Evolutionary conservation across 164 flowering plant genomes (phyloP), one percentile per base, ranked within the genome.

Genomic region (Vitis labrusca): DNA sequence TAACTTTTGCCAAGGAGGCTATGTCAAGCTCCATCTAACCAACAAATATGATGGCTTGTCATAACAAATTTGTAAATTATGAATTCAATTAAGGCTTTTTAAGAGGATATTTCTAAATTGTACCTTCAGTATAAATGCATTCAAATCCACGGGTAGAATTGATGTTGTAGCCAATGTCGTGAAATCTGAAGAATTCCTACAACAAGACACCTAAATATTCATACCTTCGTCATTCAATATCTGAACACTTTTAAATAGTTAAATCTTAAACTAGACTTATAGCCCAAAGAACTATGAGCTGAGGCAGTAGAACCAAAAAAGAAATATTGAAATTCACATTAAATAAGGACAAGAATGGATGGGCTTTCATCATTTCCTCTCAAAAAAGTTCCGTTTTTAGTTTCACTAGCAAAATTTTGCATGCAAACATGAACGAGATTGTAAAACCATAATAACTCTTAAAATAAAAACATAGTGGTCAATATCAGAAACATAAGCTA

Each of bases 1-100:
- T 63, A 66, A 69, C 77, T 80, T 80, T 76, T 52, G 97, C 94
- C 67, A 96, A 72, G 77, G 63, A 82, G 50, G 91, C 82, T 74
- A 96, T 86, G 80, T 93, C 91, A 55, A 84, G 89, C 74, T 96
- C 99, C 97, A 96, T 93, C 99, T 96, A 79, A 12, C 50, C 62
- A 69, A 70, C 51, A 56, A 12, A 71, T 8, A 67, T 29, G 53
- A 51, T 23, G 72, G 29, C 27, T 23, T 23, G 3, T 30, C 32
- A 29, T 17, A 14, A 17, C 23, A 61, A 48, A n/a, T 19, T 47
- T 2, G 52, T 17, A 9, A 50, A 17, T 2, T 56, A 65, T n/a
- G 23, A 9, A 54, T 71, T 58, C 44, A 37, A 37, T n/a, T 3
- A 29, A 23, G 49, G 15, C 9, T 51, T 71, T 52, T 27, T 29